Evolutionary conservation across 1,284 basidiomycete species (phyloP).

Genomic region (Cryptococcus neoformans): DNA sequence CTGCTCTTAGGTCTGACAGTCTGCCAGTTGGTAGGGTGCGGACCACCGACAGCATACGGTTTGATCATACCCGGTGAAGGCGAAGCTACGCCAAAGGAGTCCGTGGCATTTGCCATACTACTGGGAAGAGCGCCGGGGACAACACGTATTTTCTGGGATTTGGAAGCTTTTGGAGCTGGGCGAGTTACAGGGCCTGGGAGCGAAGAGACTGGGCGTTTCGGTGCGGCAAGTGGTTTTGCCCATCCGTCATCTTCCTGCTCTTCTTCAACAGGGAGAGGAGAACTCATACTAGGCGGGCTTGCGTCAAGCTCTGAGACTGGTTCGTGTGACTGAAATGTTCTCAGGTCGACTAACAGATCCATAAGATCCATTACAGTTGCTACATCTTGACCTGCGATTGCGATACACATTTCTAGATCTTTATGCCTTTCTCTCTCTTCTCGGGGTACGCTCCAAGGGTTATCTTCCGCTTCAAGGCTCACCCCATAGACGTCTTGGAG

Average conservation of each 20-base stretch:
- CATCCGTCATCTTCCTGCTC: not conserved
- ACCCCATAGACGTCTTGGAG: slow-evolving; percentile 38
- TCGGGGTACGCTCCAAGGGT: not conserved
- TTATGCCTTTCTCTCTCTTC: not conserved
- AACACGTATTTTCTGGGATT: slow-evolving; percentile 15
- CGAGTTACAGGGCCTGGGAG: slow-evolving; percentile 1
- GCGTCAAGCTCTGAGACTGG: not conserved
- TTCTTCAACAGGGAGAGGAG: not conserved
- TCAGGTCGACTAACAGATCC: slow-evolving; percentile 22
- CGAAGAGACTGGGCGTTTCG: not conserved
- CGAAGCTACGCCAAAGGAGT: slow-evolving; percentile 19
- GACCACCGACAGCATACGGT: not conserved
- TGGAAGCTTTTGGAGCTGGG: slow-evolving; percentile 2
- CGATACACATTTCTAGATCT: slow-evolving; percentile 35
- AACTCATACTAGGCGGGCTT: not conserved
- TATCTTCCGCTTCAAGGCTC: slow-evolving; percentile 5
- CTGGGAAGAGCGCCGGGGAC: slow-evolving; percentile 13
- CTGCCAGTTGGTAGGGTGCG: slow-evolving; percentile 29
- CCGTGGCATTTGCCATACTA: slow-evolving; percentile 12
- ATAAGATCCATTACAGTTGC: slow-evolving; percentile 41
- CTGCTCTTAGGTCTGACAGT: slow-evolving; percentile 24
- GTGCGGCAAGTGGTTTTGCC: not conserved
- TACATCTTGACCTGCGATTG: slow-evolving; percentile 35
- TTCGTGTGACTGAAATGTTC: not conserved
- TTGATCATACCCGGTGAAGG: slow-evolving; percentile 3